Evolutionary conservation across 176 grass and related monocot genomes (phyloP).

Genomic region (Typha latifolia): DNA sequence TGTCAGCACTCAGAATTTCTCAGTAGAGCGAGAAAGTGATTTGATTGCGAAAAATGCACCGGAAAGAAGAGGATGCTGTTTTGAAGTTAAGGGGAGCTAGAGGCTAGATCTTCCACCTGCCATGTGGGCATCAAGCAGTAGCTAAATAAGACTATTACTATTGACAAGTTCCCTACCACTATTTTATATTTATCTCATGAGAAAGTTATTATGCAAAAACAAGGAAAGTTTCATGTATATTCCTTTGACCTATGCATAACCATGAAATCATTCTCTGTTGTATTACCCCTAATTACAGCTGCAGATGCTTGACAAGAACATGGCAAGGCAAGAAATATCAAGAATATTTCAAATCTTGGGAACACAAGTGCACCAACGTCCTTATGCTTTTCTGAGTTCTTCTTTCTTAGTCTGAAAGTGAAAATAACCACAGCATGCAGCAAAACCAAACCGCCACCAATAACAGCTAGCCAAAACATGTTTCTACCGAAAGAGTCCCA

Average conservation of each 20-base stretch:
- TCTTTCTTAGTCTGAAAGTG: conserved; percentile 36
- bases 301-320: conserved; percentile 63
- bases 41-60: too few species aligned
- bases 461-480: conserved; percentile 77
- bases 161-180: too few species aligned
- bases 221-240: too few species aligned
- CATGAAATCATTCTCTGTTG: not conserved
- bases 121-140: too few species aligned
- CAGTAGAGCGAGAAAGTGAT: not conserved
- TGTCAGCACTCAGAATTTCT: not conserved
- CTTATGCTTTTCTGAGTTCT: conserved; percentile 8
- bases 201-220: too few species aligned
- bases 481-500: conserved; percentile 81
- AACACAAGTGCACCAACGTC: conserved; percentile 44
- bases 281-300: conserved; percentile 45
- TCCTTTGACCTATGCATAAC: too few species aligned
- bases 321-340: conserved; percentile 53
- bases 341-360: conserved; percentile 75
- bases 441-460: conserved; percentile 53
- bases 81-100: too few species aligned
- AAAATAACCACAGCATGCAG: conserved; percentile 42
- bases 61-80: too few species aligned
- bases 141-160: too few species aligned
- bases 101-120: too few species aligned
- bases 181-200: too few species aligned